Evolutionary conservation across 331 rosid species (phyloP).

Genomic region (Quercus phellos): DNA sequence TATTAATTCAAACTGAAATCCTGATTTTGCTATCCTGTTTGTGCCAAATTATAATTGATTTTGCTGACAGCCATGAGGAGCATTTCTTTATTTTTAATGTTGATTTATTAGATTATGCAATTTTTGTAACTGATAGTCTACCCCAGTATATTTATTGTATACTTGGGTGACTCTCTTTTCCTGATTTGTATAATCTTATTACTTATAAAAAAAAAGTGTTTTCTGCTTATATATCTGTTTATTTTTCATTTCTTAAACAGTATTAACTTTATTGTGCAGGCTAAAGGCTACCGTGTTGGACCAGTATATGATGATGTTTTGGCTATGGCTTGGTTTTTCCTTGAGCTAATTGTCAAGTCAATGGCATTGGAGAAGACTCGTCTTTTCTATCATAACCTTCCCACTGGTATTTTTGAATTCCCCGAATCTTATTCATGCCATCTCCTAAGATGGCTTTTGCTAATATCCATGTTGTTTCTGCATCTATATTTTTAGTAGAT

Average conservation of each 20-base stretch:
- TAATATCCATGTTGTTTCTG: not conserved
- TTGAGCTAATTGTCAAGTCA: slow-evolving; percentile 94
- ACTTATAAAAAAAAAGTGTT: not conserved
- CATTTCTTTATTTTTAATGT: too few species aligned
- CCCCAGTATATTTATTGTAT: too few species aligned
- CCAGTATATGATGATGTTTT: slow-evolving; percentile 98
- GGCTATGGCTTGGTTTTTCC: slow-evolving; percentile 99
- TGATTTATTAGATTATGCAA: too few species aligned
- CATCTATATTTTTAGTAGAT: not conserved
- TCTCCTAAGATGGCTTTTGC: slow-evolving; percentile 2
- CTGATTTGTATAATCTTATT: too few species aligned
- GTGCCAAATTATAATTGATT: not conserved
- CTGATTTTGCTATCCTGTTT: not conserved
- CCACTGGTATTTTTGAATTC: slow-evolving; percentile 54
- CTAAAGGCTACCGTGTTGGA: slow-evolving; percentile 99
- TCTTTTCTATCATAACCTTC: slow-evolving; percentile 86
- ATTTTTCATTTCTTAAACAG: slow-evolving; percentile 5
- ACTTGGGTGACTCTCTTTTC: too few species aligned
- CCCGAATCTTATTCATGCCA: not conserved
- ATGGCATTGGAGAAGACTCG: slow-evolving; percentile 96
- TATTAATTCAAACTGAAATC: not conserved
- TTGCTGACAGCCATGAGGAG: not conserved
- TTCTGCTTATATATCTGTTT: slow-evolving; percentile 9
- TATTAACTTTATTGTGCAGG: slow-evolving; percentile 52
- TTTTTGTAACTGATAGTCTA: too few species aligned